Base-by-base conservation (phyloP, 2,329 filamentous ascomycete genomes). In the Beauveria asiatica region DNA sequence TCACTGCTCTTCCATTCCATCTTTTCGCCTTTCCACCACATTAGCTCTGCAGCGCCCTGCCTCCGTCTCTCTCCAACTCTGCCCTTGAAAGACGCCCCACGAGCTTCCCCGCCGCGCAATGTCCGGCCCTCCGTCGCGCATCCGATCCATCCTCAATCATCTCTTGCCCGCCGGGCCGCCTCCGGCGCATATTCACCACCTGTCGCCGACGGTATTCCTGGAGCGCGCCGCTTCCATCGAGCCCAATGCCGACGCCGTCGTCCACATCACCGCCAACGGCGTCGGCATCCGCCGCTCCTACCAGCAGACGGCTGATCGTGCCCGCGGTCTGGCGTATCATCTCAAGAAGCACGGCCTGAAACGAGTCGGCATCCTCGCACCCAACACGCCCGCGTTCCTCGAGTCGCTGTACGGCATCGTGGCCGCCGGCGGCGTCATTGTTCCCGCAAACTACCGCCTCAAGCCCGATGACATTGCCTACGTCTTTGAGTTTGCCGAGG, bases 311-410 rank as follows among this genome's bases (percentile, higher is more conserved):
- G 89, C 94, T 17, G 90, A 96, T 69, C 89, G 94, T 48, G 90
- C 92, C 3, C 79, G 90, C 46, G 94, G 93, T 0, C 77, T 99
- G 19, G 92, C 92, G 16, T 97, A 96, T 74, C 97, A 88, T 71
- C 72, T 99, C 60, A 83, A 83, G 66, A 90, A 89, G 72, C 84
- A 89, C 69, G 81, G 83, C 5, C 85, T 84, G 68, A 87, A 84
- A 68, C 82, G 89, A 62, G 88, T 97, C 6, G 94, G 94, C 7
- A 87, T 99, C 52, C 79, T 99, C 11, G 87, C 86, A 9, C 90
- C 94, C 3, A 99, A 99, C 71, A 99, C 94, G 1, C 94, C 94
- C 0, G 92, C 92, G 0, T 97, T 97, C 68, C 79, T 99, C 30
- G 93, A 97, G 75, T 83, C 86, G 7, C 90, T 96, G 63, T 99